Percentiles rank a stretch among this genome's conserved stretches.
These are phyloP conservation scores for Discostella stelligeroides DNA, from an alignment of 108 stramenopile species.

Conservation along the genomic window DNA sequence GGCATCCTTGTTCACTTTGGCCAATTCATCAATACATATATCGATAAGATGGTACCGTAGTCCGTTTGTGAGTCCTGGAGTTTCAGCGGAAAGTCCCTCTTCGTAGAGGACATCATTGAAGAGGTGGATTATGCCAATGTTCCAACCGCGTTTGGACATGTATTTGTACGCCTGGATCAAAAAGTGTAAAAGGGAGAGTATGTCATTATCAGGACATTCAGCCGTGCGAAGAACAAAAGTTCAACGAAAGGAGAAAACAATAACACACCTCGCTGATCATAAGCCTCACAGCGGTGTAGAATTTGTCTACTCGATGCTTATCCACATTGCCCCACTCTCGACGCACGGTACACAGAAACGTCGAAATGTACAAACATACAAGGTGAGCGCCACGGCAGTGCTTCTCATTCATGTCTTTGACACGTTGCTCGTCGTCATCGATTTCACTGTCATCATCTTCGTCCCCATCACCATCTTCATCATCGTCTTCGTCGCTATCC, in stretches of 20 bases:
- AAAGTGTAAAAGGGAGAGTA: no score
- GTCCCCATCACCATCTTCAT: constrained; percentile 22
- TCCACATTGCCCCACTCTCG: constrained; percentile 94
- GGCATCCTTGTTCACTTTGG: constrained; percentile 69
- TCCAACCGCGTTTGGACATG: constrained; percentile 87
- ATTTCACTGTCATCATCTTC: constrained; percentile 44
- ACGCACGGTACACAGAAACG: constrained; percentile 81
- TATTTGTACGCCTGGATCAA: constrained; percentile 86
- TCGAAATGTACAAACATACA: constrained; percentile 74
- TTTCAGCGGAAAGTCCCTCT: constrained; percentile 73
- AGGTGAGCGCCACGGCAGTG: constrained; percentile 90
- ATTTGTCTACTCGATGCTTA: constrained; percentile 93
- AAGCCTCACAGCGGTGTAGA: constrained; percentile 85
- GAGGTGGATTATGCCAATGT: constrained; percentile 76
- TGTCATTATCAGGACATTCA: no score
- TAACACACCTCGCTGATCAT: constrained; percentile 66
- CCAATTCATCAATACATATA: constrained; percentile 82
- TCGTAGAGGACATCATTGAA: constrained; percentile 89
- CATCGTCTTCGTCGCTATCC: constrained; percentile 14
- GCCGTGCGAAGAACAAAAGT: no score
- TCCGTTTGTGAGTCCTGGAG: constrained; percentile 76
- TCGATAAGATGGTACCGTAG: constrained; percentile 90
- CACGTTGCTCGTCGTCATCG: constrained; percentile 25
- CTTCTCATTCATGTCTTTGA: constrained; percentile 42
- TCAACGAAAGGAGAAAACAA: no score